A percentile compares a stretch with the other conserved stretches of the same genome.
Evolutionary conservation across 179 eudicot species (phyloP).

Genomic region (Sideroxylon spinosum): DNA sequence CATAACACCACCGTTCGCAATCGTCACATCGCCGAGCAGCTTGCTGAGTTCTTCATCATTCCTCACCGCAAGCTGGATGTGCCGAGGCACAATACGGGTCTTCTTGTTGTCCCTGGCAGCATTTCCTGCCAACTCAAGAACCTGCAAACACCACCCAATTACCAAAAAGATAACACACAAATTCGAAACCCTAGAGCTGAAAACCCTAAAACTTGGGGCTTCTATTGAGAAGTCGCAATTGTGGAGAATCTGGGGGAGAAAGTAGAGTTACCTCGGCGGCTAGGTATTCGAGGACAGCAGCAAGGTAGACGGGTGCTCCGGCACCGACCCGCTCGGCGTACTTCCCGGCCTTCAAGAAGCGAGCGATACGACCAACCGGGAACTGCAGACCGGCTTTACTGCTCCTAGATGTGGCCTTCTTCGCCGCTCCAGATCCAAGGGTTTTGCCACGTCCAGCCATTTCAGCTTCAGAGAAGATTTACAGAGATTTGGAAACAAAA

Average conservation of each 20-base stretch:
- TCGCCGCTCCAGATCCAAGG: slow-evolving; percentile 43
- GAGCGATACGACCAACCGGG: slow-evolving; percentile 38
- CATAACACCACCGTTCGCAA: slow-evolving; percentile 41
- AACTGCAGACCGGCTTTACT: slow-evolving; percentile 43
- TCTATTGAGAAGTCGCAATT: not conserved
- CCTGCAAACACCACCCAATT: slow-evolving; percentile 16
- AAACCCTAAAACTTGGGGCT: not conserved
- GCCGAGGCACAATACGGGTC: slow-evolving; percentile 35
- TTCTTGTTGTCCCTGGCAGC: slow-evolving; percentile 50
- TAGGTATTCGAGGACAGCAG: slow-evolving; percentile 35
- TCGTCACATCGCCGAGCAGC: slow-evolving; percentile 38
- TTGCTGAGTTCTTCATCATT: slow-evolving; percentile 42
- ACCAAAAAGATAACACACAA: not conserved
- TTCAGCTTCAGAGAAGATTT: slow-evolving; percentile 4
- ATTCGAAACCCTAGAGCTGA: slow-evolving; percentile 12
- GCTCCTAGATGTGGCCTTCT: slow-evolving; percentile 33
- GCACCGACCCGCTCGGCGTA: slow-evolving; percentile 40
- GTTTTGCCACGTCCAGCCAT: slow-evolving; percentile 86
- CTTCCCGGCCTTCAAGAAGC: slow-evolving; percentile 38
- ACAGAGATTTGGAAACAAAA: not conserved
- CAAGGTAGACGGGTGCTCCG: slow-evolving; percentile 35
- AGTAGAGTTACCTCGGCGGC: slow-evolving; percentile 29
- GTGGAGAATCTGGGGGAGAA: not conserved
- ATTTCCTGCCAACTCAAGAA: slow-evolving; percentile 38
- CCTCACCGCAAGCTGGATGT: slow-evolving; percentile 36